phyloP scores from a whole-genome alignment of 2,329 filamentous ascomycete species.

The Scedosporium apiospermum region DNA sequence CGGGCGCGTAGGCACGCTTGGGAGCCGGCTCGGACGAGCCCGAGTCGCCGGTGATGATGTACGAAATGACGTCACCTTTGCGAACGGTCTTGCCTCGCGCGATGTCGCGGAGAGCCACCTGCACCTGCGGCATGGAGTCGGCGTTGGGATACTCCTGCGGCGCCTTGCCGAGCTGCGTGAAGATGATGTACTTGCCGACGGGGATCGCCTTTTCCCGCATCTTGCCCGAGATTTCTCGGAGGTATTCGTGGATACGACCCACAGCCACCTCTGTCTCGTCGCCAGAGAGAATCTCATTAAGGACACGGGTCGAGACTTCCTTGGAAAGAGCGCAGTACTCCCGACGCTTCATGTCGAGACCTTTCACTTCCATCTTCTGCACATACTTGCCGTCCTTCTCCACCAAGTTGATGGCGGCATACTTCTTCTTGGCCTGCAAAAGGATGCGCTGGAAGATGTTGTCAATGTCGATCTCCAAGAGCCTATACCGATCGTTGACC shows the following conservation, averaged over 20 bases:
- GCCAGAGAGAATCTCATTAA: slow-evolving; percentile 92
- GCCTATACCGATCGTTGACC: slow-evolving; percentile 86
- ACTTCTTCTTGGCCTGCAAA: slow-evolving; percentile 98
- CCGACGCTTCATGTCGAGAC: slow-evolving; percentile 93
- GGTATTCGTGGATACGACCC: slow-evolving; percentile 84
- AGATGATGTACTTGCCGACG: slow-evolving; percentile 88
- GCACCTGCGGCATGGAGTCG: slow-evolving; percentile 92
- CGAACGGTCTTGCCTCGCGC: slow-evolving; percentile 80
- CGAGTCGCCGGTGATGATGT: slow-evolving; percentile 65
- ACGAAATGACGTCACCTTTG: slow-evolving; percentile 92
- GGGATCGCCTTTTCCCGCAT: slow-evolving; percentile 77
- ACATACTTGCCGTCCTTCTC: slow-evolving; percentile 82
- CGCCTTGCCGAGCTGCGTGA: slow-evolving; percentile 90
- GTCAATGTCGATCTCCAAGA: slow-evolving; percentile 96
- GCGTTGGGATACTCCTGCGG: slow-evolving; percentile 91
- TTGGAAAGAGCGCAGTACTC: slow-evolving; percentile 96
- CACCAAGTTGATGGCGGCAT: slow-evolving; percentile 89
- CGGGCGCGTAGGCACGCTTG: slow-evolving; percentile 80
- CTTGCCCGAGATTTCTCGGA: slow-evolving; percentile 71
- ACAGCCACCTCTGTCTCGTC: slow-evolving; percentile 85
- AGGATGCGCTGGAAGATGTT: slow-evolving; percentile 91
- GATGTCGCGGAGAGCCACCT: slow-evolving; percentile 84
- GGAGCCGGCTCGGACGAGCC: slow-evolving; percentile 60
- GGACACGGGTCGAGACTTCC: slow-evolving; percentile 78
- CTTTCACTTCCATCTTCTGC: slow-evolving; percentile 96